Evolutionary conservation across 2,329 filamentous ascomycete genomes (phyloP).

Genomic region (Lachnellula arida): DNA sequence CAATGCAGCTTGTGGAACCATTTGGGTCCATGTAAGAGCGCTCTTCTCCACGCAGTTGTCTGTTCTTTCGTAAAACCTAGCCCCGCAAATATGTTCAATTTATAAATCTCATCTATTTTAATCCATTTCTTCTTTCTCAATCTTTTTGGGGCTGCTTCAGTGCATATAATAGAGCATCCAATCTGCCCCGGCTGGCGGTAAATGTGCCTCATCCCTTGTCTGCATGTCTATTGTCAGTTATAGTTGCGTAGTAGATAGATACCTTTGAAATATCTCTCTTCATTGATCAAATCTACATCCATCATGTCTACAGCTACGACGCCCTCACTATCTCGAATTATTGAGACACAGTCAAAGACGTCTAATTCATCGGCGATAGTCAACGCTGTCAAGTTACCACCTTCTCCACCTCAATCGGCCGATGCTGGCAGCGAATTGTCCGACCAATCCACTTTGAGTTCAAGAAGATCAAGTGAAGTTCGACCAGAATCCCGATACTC

Average conservation of each 20-base stretch:
- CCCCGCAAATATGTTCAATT: too few species aligned
- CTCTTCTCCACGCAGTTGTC: slow-evolving; percentile 8
- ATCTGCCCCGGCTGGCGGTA: too few species aligned
- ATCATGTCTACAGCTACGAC: slow-evolving; percentile 7
- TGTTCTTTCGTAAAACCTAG: background rate
- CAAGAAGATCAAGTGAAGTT: slow-evolving; percentile 17
- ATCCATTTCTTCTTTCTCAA: too few species aligned
- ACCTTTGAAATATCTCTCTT: background rate
- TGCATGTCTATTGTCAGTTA: background rate
- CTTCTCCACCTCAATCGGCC: slow-evolving; percentile 29
- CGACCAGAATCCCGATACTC: slow-evolving; percentile 35
- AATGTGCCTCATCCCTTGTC: background rate
- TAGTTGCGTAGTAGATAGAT: background rate
- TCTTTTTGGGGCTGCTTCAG: too few species aligned
- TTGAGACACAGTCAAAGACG: background rate
- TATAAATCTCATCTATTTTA: too few species aligned
- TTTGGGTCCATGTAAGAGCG: too few species aligned
- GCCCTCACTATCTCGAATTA: background rate
- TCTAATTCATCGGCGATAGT: background rate
- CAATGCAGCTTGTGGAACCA: too few species aligned
- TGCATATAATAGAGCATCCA: too few species aligned
- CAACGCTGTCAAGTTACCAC: slow-evolving; percentile 16
- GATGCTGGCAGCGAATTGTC: slow-evolving; percentile 20
- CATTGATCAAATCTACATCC: background rate
- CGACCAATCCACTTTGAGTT: slow-evolving; percentile 15